Conservation (phyloP, 1,284 basidiomycete species). For the Prillingera fragicola region DNA sequence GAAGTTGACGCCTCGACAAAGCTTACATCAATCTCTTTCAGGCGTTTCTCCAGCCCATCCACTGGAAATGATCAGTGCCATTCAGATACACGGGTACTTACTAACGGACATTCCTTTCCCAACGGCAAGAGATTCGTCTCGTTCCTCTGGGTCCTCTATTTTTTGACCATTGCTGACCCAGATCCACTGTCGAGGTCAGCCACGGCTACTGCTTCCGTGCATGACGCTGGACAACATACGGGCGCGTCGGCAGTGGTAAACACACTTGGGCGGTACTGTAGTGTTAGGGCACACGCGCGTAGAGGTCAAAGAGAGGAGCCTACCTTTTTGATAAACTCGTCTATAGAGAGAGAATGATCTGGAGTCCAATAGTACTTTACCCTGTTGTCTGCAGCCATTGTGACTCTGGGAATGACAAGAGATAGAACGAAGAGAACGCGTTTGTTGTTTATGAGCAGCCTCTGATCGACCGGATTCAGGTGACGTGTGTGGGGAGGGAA, state of each 20-base stretch:
- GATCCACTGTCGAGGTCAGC: conserved; percentile 22
- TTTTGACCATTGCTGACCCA: conserved; percentile 13
- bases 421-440: not conserved
- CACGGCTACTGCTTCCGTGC: not conserved
- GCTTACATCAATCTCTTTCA: conserved; percentile 23
- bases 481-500: too few species aligned
- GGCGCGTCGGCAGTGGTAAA: too few species aligned
- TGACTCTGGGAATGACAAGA: not conserved
- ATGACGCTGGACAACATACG: too few species aligned
- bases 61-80: conserved; percentile 16
- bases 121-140: conserved; percentile 12
- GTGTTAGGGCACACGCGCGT: not conserved
- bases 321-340: conserved; percentile 29
- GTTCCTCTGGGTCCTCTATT: conserved; percentile 14
- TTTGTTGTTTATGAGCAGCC: too few species aligned
- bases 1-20: too few species aligned
- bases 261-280: too few species aligned
- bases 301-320: not conserved
- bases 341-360: conserved; percentile 8
- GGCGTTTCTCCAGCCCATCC: conserved; percentile 10
- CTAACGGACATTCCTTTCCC: conserved; percentile 14
- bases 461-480: too few species aligned
- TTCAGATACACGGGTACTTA: conserved; percentile 4
- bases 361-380: conserved; percentile 21
- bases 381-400: too few species aligned